Base-by-base conservation (phyloP, 352 stramenopile genomes). In the Saprolegnia parasitica region DNA sequence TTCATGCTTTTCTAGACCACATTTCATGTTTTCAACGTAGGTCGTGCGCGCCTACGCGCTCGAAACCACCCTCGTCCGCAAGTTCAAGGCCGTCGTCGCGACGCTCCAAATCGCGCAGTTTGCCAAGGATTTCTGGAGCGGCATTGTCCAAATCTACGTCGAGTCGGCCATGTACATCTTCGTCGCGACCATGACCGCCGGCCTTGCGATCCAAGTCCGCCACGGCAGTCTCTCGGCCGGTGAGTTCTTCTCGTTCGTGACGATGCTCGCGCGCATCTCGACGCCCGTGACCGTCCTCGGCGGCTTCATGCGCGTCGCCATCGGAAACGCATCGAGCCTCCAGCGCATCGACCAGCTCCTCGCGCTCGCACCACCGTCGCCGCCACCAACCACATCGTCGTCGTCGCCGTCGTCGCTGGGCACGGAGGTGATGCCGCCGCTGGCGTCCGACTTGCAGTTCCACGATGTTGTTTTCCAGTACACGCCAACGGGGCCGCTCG, bases 11-110 rank as follows among this genome's bases (percentile, higher is more conserved):
- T 55, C 24, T 55, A 29, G 47, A 29, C 24, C n/a, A 55, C 2
- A 55, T 5, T 9, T 60, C 35, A 40, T 24, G 1, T 49, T n/a
- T 15, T 49, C 3, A 49, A 11, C 13, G 8, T 49, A 70, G 63
- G 87, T 95, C 24, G 86, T 95, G 42, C 86, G 87, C 20, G 87
- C 86, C 10, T 96, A 96, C 72, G 83, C 76, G 49, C 89, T 96
- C 32, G 86, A 96, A 67, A 79, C 88, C 23, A 84, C 86, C 35
- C 81, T 96, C 21, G 80, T 93, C 39, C 73, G 72, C 5, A 82
- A 81, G 5, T 94, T 96, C 65, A 79, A 77, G 49, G 86, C 84
- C 56, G 91, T 84, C 23, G 88, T 79, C 56, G 71, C 64, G 5
- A 74, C 71, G 35, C 65, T 96, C 67, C 78, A 86, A 42, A 92